A percentile compares a stretch with the other conserved stretches of the same genome.
Evolutionary conservation across 75 land plant genomes (phyloP).

Genomic region (Sequoiadendron giganteum): DNA sequence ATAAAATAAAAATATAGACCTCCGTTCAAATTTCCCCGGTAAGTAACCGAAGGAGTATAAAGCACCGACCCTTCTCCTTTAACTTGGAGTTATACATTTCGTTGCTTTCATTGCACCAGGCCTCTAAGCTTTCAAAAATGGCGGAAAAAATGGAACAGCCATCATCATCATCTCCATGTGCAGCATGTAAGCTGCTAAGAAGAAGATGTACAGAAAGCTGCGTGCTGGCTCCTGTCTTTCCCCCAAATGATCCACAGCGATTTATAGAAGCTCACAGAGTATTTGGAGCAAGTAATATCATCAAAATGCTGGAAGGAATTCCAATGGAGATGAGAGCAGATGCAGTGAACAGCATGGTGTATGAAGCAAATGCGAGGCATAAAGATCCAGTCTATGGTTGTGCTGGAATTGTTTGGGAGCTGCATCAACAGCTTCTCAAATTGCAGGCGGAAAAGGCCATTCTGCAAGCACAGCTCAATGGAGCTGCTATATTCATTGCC

Average conservation of each 20-base stretch:
- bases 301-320: constrained; percentile 55
- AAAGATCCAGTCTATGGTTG: constrained; percentile 63
- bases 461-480: constrained; percentile 39
- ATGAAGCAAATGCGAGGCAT: constrained; percentile 56
- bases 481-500: neutral
- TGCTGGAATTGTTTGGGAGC: constrained; percentile 48
- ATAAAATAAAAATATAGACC: no score
- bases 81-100: no score
- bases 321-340: constrained; percentile 45
- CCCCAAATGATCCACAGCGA: constrained; percentile 22
- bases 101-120: no score
- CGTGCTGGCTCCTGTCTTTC: constrained; percentile 33
- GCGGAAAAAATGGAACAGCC: no score
- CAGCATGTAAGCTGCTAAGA: constrained; percentile 32
- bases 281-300: constrained; percentile 59
- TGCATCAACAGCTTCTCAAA: constrained; percentile 42
- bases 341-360: constrained; percentile 56
- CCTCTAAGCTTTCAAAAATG: no score
- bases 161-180: constrained; percentile 18
- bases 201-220: constrained; percentile 18
- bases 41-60: no score
- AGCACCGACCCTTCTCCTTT: no score
- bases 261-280: constrained; percentile 56
- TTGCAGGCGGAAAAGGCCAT: constrained; percentile 63
- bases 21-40: no score